Evolutionary conservation across 1,139 yeast genomes (phyloP).

Genomic region (Saccharomyces pastorianus): DNA sequence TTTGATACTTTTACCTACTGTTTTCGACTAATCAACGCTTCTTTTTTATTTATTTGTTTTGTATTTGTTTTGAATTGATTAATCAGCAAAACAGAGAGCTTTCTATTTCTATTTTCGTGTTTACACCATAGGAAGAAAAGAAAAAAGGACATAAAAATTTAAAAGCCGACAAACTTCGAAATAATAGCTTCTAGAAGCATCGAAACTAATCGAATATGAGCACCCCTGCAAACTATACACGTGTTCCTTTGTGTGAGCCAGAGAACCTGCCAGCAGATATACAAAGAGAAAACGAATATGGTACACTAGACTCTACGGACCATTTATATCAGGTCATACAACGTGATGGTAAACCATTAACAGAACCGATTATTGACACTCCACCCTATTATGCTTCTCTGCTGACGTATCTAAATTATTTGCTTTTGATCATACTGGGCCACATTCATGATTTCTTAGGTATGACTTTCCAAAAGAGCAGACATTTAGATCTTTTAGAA

Average conservation of each 20-base stretch:
- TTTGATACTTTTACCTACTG: neutral
- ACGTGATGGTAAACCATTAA: constrained; percentile 43
- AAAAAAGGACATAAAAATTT: neutral
- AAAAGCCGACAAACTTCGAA: neutral
- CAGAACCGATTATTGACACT: constrained; percentile 58
- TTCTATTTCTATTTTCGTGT: neutral
- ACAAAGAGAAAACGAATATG: constrained; percentile 58
- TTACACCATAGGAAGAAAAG: neutral
- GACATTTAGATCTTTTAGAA: constrained; percentile 60
- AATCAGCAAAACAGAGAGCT: neutral
- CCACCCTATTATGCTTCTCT: constrained; percentile 78
- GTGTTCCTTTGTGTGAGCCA: constrained; percentile 31
- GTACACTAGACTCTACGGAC: constrained; percentile 49
- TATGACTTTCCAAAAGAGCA: constrained; percentile 56
- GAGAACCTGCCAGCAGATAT: constrained; percentile 39
- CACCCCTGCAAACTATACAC: constrained; percentile 10
- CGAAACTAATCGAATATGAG: neutral
- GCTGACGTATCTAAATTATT: constrained; percentile 75
- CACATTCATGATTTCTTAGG: constrained; percentile 87
- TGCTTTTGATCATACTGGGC: constrained; percentile 78
- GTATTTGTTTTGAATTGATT: neutral
- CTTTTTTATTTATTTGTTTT: neutral
- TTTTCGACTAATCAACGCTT: neutral
- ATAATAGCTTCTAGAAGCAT: neutral
- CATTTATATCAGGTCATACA: constrained; percentile 48